A percentile compares a stretch with the other conserved stretches of the same genome.
Evolutionary conservation across 108 stramenopile genomes (phyloP).

Genomic region (Mediolabrus comicus): DNA sequence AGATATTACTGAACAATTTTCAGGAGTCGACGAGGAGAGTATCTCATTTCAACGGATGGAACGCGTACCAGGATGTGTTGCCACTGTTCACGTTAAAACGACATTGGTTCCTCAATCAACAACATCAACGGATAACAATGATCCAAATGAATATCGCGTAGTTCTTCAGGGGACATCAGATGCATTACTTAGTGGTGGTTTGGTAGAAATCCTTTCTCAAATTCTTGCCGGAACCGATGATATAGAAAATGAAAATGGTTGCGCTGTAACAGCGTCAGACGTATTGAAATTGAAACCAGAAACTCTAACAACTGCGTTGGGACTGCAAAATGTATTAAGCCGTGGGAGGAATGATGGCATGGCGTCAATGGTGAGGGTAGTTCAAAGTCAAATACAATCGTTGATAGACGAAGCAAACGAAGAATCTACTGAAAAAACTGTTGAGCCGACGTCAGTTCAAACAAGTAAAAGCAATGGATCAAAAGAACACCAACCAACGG

Average conservation of each 20-base stretch:
- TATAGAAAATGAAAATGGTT: neutral
- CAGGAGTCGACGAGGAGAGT: neutral
- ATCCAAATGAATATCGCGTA: slow-evolving; percentile 34
- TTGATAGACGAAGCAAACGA: slow-evolving; percentile 1
- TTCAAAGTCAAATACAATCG: slow-evolving; percentile 60
- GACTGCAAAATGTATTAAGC: slow-evolving; percentile 52
- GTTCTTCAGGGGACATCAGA: slow-evolving; percentile 62
- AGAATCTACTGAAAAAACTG: neutral
- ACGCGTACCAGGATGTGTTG: slow-evolving; percentile 77
- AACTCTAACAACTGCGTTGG: slow-evolving; percentile 53
- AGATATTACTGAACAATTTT: neutral
- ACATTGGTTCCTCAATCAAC: slow-evolving; percentile 22
- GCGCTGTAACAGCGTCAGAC: slow-evolving; percentile 33
- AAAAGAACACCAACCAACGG: slow-evolving; percentile 47
- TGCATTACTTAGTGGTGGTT: slow-evolving; percentile 73
- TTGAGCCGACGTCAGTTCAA: neutral
- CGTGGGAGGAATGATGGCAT: slow-evolving; percentile 84
- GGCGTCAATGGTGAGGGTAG: slow-evolving; percentile 67
- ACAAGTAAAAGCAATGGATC: neutral
- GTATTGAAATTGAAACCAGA: slow-evolving; percentile 55
- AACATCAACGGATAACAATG: neutral
- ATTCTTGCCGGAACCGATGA: slow-evolving; percentile 14
- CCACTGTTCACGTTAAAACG: slow-evolving; percentile 65
- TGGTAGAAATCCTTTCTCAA: slow-evolving; percentile 50
- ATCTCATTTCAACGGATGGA: slow-evolving; percentile 15